A percentile compares a stretch with the other conserved stretches of the same genome.
Evolutionary conservation across 2,329 filamentous ascomycete species (phyloP).

Genomic region (Colletotrichum sp.): DNA sequence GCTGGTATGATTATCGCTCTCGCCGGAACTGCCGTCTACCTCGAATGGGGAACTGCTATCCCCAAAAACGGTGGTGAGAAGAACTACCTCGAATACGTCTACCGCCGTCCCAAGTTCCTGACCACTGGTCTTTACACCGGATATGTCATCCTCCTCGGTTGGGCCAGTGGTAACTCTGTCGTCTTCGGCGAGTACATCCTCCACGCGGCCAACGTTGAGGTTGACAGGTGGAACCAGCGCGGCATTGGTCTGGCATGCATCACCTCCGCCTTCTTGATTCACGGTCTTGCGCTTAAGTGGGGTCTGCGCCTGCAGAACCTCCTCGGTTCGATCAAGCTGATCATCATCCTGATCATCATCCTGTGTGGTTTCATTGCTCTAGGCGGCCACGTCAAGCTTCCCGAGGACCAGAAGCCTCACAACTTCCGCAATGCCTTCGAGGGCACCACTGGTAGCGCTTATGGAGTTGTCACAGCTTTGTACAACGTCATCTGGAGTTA

Average conservation of each 20-base stretch:
- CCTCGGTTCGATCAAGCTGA: conserved; percentile 70
- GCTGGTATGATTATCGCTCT: conserved; percentile 65
- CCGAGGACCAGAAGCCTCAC: conserved; percentile 55
- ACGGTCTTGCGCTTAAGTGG: conserved; percentile 68
- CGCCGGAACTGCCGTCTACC: conserved; percentile 67
- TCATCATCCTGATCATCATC: conserved; percentile 69
- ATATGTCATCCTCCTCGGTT: conserved; percentile 68
- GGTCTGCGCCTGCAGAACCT: conserved; percentile 71
- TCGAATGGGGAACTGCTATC: conserved; percentile 70
- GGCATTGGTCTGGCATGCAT: conserved; percentile 71
- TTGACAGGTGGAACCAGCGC: conserved; percentile 71
- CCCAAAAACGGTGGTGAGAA: conserved; percentile 71
- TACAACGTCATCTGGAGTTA: conserved; percentile 78
- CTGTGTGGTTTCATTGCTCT: conserved; percentile 67
- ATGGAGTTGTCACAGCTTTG: conserved; percentile 71
- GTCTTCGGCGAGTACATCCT: conserved; percentile 76
- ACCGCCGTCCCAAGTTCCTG: conserved; percentile 64
- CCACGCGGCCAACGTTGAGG: conserved; percentile 66
- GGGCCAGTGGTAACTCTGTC: conserved; percentile 71
- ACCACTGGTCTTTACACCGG: conserved; percentile 64
- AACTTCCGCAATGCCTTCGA: conserved; percentile 70
- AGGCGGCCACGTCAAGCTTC: conserved; percentile 62
- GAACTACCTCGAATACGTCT: conserved; percentile 71
- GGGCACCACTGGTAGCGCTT: conserved; percentile 69
- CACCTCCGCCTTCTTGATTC: conserved; percentile 68